phyloP scores from a whole-genome alignment of 1,284 basidiomycete genomes.

The Thecaphora frezii region DNA sequence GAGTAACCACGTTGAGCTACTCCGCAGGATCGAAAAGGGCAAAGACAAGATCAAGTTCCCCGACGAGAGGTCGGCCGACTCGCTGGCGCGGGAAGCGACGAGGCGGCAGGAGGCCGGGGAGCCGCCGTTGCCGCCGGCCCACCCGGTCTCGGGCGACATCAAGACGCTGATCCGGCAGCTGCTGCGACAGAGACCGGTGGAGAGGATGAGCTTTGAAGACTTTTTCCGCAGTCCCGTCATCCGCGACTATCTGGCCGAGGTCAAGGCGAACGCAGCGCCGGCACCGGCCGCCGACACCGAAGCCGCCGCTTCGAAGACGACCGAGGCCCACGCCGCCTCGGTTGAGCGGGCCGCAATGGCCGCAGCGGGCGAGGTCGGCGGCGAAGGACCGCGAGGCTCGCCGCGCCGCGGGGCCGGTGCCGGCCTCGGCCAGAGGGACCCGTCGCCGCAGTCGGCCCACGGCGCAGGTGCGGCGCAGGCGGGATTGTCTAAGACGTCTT shows the following conservation, averaged over 20 bases:
- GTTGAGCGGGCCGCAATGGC: background rate
- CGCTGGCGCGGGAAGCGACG: slow-evolving; percentile 44
- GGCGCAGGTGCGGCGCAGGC: too few relatives aligned
- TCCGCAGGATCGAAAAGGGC: slow-evolving; percentile 87
- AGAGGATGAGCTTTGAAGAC: slow-evolving; percentile 85
- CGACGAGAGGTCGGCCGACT: slow-evolving; percentile 67
- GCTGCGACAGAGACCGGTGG: slow-evolving; percentile 78
- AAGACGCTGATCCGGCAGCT: slow-evolving; percentile 83
- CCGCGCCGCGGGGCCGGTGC: too few relatives aligned
- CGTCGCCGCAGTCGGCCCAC: too few relatives aligned
- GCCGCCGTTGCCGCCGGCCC: slow-evolving; percentile 41
- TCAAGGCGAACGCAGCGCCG: background rate
- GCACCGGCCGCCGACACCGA: too few relatives aligned
- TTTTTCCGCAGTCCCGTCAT: slow-evolving; percentile 70
- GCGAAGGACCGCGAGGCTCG: background rate
- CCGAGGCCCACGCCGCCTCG: background rate
- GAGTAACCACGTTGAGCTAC: slow-evolving; percentile 89
- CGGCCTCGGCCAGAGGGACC: too few relatives aligned
- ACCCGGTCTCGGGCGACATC: slow-evolving; percentile 74
- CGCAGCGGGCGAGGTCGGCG: too few relatives aligned
- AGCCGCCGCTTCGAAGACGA: background rate
- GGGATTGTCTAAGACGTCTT: slow-evolving; percentile 3
- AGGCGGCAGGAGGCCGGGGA: slow-evolving; percentile 46
- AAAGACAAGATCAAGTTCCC: slow-evolving; percentile 69
- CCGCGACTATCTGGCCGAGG: slow-evolving; percentile 23